Base-by-base conservation (phyloP, 1,284 basidiomycete species). In the Trichosporon sp. region DNA sequence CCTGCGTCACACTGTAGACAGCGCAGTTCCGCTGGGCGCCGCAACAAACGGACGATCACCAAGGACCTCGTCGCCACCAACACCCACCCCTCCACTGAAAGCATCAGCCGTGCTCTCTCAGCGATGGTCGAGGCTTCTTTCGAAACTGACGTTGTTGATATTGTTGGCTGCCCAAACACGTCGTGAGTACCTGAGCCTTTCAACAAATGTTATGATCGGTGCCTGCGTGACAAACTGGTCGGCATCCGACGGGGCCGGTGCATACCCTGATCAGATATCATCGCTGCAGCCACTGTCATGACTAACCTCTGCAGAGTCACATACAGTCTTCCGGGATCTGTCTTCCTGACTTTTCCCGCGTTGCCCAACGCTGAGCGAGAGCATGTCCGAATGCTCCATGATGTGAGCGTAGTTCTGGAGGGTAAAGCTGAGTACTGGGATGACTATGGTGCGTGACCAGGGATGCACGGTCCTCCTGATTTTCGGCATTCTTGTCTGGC, bases 341-440 rank as follows among this genome's bases (percentile, higher is more conserved):
- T 76, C 4, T 38, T 70, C 8, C 19, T 77, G 46, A 72, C 68
- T 0, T 67, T 77, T 1, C 74, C 76, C 1, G 51, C 43, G 7
- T 35, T 66, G 38, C 37, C 61, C 3, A 2, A 40, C 6, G 6
- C 10, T 2, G 7, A 32, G 10, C 54, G 46, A 8, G 51, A 19
- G 1, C 35, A 63, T 1, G 26, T 32, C 14, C 66, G 70, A 48
- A 71, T 78, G 21, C 59, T 82, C 8, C 74, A 71, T 32, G 75
- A 78, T n/a, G 69, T 84, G 0, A 73, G 69, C 32, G 21, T 84
- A 2, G 63, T 72, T 3, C 71, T 82, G 38, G 83, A 84, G 67
- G 81, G 80, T 7, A 81, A 81, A 70, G 73, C 77, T n/a, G 83
- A 84, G 69, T 84, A 76, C 68, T 80, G 73, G 70, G 81, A 84